Percentiles rank a stretch among this genome's conserved stretches.
Evolutionary conservation across 2,329 filamentous ascomycete species (phyloP).

Genomic region (Aspergillus aculeatinus): DNA sequence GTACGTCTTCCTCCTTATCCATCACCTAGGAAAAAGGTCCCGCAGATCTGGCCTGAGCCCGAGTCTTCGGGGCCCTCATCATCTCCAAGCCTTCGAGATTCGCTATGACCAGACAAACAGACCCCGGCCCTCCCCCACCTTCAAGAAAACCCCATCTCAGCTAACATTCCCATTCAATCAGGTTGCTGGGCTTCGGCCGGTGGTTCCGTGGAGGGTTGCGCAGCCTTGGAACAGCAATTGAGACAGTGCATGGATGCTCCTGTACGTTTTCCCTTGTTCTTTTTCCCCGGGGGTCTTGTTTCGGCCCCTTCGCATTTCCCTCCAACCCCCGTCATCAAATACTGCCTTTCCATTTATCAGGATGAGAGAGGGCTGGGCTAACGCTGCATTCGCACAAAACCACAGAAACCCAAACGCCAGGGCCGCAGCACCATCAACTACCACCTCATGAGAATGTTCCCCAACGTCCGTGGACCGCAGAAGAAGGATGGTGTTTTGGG

Average conservation of each 20-base stretch:
- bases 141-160: background rate
- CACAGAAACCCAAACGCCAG: constrained; percentile 54
- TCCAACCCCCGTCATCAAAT: background rate
- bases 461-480: constrained; percentile 69
- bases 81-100: no score
- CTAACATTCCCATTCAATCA: constrained; percentile 23
- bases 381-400: no score
- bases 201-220: constrained; percentile 56
- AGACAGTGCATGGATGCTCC: constrained; percentile 77
- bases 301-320: background rate
- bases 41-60: no score
- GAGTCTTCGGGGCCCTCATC: no score
- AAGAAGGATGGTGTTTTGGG: constrained; percentile 56
- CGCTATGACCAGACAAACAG: background rate
- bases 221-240: constrained; percentile 60
- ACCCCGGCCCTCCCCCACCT: background rate
- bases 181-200: constrained; percentile 51
- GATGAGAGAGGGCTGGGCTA: no score
- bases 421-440: constrained; percentile 86
- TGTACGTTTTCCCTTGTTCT: constrained; percentile 47
- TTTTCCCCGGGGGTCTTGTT: no score
- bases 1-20: constrained; percentile 45
- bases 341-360: no score
- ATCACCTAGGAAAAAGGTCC: no score
- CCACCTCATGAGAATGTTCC: constrained; percentile 76